Evolutionary conservation across 768 basidiomycete genomes (phyloP), one percentile per base, ranked within the genome.

Genomic region (Hericium erinaceus): DNA sequence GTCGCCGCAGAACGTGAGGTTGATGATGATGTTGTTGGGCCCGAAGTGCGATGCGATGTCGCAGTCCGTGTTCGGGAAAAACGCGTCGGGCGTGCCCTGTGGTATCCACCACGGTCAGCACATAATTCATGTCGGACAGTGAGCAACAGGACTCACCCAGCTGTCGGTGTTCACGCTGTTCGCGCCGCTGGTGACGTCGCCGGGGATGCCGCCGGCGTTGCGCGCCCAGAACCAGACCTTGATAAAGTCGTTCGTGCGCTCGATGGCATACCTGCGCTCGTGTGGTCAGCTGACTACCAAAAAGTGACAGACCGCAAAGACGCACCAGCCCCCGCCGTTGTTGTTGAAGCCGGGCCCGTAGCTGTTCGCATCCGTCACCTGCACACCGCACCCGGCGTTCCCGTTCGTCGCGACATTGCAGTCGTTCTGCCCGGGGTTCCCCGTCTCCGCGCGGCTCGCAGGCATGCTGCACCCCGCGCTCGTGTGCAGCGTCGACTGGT

Each of bases 211-310:
- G 13, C 64, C 68, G 50, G 68, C 74, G 51, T 68, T 70, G 46
- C 83, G 75, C 0, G 82, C 73, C 84, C 84, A 89, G 71, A 86
- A 89, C 80, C 82, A 89, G 50, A 87, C 73, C 60, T 83, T 84
- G 65, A 89, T 81, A 65, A 75, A 80, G 4, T 65, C 64, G 22
- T 68, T 60, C 0, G 83, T 84, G 39, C 84, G 76, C 65, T 86
- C 83, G 64, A 85, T 72, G 0, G 84, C 85, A 67, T 76, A 85
- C 79, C 80, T 85, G 20, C 60, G 44, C 16, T 1, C 44, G 11
- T 15, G 44, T 6, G 0, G 44, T 20, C 8, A 46, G 44, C 9
- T 16, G 1, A 20, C 2, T 15, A 5, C 7, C 15, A n/a, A 4
- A 46, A 20, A 2, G 8, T 18, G 16, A 46, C 2, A 46, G 3